Conservation (phyloP, 306 rosid genomes). For the Albizia julibrissin region DNA sequence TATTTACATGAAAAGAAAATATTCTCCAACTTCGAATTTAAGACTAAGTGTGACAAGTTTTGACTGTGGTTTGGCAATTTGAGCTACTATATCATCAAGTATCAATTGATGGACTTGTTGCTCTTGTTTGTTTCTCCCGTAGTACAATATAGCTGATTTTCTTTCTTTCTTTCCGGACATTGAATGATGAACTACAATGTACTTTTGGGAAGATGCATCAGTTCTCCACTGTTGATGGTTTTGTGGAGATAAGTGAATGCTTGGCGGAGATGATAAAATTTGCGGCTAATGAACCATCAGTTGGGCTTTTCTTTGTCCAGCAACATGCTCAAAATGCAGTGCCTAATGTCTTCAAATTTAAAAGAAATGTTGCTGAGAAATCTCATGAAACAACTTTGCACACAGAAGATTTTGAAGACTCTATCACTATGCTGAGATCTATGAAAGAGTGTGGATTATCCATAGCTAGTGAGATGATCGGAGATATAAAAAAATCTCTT, state of each 20-base stretch:
- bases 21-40: background rate
- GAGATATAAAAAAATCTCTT: conserved; percentile 75
- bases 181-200: conserved; percentile 60
- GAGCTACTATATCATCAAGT: background rate
- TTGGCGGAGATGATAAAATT: conserved; percentile 83
- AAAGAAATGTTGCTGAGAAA: conserved; percentile 48
- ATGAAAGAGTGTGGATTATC: conserved; percentile 87
- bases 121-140: background rate
- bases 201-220: conserved; percentile 74
- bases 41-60: background rate
- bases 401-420: conserved; percentile 83
- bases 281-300: conserved; percentile 87
- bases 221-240: conserved; percentile 83
- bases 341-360: conserved; percentile 65
- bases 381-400: conserved; percentile 70
- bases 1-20: background rate
- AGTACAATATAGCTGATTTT: conserved; percentile 33
- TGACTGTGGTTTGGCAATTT: background rate
- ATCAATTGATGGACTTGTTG: conserved; percentile 12
- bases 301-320: conserved; percentile 84
- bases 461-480: conserved; percentile 75
- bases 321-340: conserved; percentile 83
- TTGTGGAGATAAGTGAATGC: conserved; percentile 78
- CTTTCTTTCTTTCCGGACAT: conserved; percentile 32
- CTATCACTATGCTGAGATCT: conserved; percentile 65